Evolutionary conservation across 2,329 filamentous ascomycete species (phyloP), one percentile per base, ranked within the genome.

Genomic region (Dothistroma pini): DNA sequence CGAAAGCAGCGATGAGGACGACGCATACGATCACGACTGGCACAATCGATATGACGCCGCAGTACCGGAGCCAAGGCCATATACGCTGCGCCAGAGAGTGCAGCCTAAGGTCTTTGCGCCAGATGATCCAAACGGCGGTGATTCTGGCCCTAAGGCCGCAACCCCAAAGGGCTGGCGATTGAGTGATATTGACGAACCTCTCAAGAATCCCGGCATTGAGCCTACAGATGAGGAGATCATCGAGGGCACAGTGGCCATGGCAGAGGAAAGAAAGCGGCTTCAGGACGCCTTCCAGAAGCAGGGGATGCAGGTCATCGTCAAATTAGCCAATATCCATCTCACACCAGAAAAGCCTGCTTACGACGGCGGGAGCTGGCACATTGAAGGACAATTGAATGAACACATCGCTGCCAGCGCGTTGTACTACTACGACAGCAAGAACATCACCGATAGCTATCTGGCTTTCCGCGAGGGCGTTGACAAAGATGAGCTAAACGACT

Each of bases 361-460:
- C 63, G 71, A 75, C 0, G 81, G 81, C n/a, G 83, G 83, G 0
- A 75, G 72, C 1, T 86, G 83, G 80, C 83, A 85, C 61, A 68
- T 80, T 14, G 76, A 78, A 62, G 75, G 75, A 5, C 64, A 62
- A 22, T 66, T 75, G 74, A 89, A 89, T 66, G 86, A 89, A 70
- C 82, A 82, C 63, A 87, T 89, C 35, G 81, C 80, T 64, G 84
- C 85, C 0, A 86, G 85, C 0, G 83, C 85, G 0, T 74, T 89
- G 19, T 86, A 85, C 71, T 86, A 86, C 71, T 84, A 84, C 65
- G 82, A 86, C 61, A 75, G 71, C 47, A 79, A 86, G 0, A 89
- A 89, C 70, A 80, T 88, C 55, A 81, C 81, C 0, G 76, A 81
- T 1, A 79, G 77, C 53, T 68, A 66, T 4, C 76, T 89, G 7